Evolutionary conservation across 1,284 basidiomycete genomes (phyloP).

Genomic region (Mycena citricolor): DNA sequence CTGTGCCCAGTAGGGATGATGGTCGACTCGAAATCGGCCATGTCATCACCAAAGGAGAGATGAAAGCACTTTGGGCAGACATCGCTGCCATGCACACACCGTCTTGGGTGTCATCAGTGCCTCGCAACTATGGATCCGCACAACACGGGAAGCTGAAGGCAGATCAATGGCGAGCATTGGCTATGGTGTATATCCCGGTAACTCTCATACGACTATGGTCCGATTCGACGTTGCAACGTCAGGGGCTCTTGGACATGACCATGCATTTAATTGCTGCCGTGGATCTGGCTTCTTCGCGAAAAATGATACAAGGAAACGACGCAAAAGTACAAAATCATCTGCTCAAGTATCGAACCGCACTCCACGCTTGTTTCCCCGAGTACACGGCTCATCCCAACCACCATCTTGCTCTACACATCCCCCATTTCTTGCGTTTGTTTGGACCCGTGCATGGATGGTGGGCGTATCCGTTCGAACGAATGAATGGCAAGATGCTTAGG

Average conservation of each 20-base stretch:
- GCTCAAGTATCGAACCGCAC: neutral
- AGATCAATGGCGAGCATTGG: constrained; percentile 4
- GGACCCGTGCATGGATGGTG: constrained; percentile 25
- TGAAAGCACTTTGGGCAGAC: constrained; percentile 1
- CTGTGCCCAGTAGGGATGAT: no score
- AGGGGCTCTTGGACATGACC: neutral
- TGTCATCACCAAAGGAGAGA: neutral
- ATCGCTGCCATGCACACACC: constrained; percentile 2
- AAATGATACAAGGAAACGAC: no score
- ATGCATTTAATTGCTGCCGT: constrained; percentile 11
- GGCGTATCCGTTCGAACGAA: constrained; percentile 2
- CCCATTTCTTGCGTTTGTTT: constrained; percentile 28
- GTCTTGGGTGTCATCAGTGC: constrained; percentile 8
- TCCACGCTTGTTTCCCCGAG: neutral
- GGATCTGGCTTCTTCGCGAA: neutral
- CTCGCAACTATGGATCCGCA: neutral
- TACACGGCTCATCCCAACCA: constrained; percentile 10
- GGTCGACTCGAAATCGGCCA: no score
- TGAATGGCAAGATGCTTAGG: neutral
- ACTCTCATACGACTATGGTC: constrained; percentile 9
- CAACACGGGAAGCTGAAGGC: constrained; percentile 8
- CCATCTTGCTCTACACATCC: constrained; percentile 33
- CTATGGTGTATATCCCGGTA: constrained; percentile 2
- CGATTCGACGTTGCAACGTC: neutral
- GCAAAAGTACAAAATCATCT: no score